Evolutionary conservation across 495 filamentous ascomycete genomes (phyloP).

Genomic region (Talaromyces borbonicus): DNA sequence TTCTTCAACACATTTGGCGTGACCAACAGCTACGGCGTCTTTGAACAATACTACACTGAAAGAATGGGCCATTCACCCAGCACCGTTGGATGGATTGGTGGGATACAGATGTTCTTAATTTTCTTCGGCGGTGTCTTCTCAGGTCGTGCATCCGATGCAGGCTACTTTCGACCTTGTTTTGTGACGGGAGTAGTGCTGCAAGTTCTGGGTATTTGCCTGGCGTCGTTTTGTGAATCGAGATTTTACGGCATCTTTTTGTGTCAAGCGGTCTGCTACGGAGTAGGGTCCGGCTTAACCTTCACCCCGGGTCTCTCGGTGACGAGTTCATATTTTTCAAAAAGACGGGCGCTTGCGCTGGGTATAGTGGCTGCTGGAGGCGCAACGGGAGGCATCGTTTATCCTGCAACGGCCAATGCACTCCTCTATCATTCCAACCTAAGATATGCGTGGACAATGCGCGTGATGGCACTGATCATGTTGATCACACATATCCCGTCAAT

Average conservation of each 20-base stretch:
- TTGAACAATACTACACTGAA: constrained; percentile 21
- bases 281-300: constrained; percentile 57
- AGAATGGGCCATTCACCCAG: constrained; percentile 28
- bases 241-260: constrained; percentile 48
- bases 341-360: constrained; percentile 50
- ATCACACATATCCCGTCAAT: constrained; percentile 30
- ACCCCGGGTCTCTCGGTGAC: constrained; percentile 48
- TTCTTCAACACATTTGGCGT: constrained; percentile 23
- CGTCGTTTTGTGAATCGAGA: constrained; percentile 37
- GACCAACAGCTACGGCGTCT: constrained; percentile 27
- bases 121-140: constrained; percentile 44
- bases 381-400: constrained; percentile 60
- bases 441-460: constrained; percentile 60
- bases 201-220: constrained; percentile 48
- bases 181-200: constrained; percentile 36
- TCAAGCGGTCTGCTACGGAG: constrained; percentile 56
- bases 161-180: constrained; percentile 43
- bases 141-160: constrained; percentile 48
- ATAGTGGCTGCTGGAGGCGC: constrained; percentile 50
- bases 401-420: constrained; percentile 50
- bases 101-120: constrained; percentile 43
- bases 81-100: constrained; percentile 53
- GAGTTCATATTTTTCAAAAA: constrained; percentile 55
- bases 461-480: constrained; percentile 55
- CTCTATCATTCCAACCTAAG: constrained; percentile 43